Evolutionary conservation across 331 rosid genomes (phyloP), one percentile per base, ranked within the genome.

Genomic region (Malus hybrid): DNA sequence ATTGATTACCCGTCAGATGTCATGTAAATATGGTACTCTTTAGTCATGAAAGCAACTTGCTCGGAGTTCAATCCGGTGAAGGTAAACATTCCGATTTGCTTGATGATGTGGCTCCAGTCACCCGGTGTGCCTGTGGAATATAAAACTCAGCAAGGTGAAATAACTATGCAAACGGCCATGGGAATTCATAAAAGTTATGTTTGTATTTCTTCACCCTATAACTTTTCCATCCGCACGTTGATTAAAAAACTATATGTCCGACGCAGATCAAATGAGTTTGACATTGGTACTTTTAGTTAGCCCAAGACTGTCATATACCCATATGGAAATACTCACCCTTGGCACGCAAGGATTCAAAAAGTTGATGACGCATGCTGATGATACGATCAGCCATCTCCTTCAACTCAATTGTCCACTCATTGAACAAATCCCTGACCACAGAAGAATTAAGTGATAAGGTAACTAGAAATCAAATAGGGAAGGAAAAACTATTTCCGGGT

Each of bases 321-420:
- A 42, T 22, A 44, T 70, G 6, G 34, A 64, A 70, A 81, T 34
- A 71, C 85, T 81, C 69, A 95, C 99, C 97, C 86, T 88, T 86
- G 56, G 97, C 78, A 6, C 42, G 54, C 77, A 95, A 82, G 85
- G 99, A 91, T 71, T 92, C 96, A 55, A 92, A 92, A 67, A 95
- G 99, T 84, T 92, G 85, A 65, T 86, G 91, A 48, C 97, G 99
- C 97, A 95, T 95, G 85, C 77, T 87, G 79, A 95, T 95, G 71
- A 95, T 95, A 5, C 97, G 95, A 77, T 95, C 97, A 75, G 99
- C 99, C 99, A 95, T 95, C 77, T 79, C 97, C 89, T 92, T 95
- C 90, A 95, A 86, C 87, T 95, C 99, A 79, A 90, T 20, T 28
- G 97, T 95, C 99, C 99, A 95, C 64, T 95, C 99, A 72, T 88